phyloP scores from a whole-genome alignment of 805 yeast genomes.

The Sungouiella blattae region DNA sequence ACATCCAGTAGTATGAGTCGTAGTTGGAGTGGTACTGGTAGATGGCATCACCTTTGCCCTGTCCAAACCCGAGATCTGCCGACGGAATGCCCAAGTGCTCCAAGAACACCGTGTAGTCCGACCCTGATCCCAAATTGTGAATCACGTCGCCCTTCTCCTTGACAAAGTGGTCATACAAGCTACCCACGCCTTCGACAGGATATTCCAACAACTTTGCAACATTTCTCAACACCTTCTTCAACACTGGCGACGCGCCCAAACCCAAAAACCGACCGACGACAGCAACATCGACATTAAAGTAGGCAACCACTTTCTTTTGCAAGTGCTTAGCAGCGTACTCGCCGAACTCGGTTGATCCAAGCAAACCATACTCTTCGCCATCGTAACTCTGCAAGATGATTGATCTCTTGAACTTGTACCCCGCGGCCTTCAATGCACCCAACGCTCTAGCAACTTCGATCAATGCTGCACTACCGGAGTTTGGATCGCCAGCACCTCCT shows the following conservation, averaged over 20 bases:
- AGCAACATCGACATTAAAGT: constrained; percentile 66
- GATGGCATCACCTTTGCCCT: constrained; percentile 44
- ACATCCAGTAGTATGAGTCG: constrained; percentile 58
- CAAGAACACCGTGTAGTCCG: constrained; percentile 60
- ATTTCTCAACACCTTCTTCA: constrained; percentile 42
- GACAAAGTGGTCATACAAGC: constrained; percentile 48
- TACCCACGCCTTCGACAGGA: constrained; percentile 11
- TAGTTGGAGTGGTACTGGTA: constrained; percentile 56
- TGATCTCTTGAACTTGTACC: constrained; percentile 74
- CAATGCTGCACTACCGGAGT: constrained; percentile 64
- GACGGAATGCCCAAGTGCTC: constrained; percentile 67
- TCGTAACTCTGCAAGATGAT: constrained; percentile 77
- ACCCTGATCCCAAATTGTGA: constrained; percentile 20
- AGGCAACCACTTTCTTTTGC: constrained; percentile 54
- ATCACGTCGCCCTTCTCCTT: constrained; percentile 30
- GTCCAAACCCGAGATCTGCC: constrained; percentile 34
- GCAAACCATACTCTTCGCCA: constrained; percentile 68
- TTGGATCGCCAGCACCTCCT: constrained; percentile 79
- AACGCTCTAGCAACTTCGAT: constrained; percentile 63
- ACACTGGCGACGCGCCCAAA: constrained; percentile 55
- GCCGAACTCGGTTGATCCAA: constrained; percentile 79
- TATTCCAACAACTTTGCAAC: constrained; percentile 26
- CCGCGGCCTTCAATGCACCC: constrained; percentile 46
- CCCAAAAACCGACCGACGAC: constrained; percentile 49
- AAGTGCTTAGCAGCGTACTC: constrained; percentile 52